Base-by-base conservation (phyloP, 441 rosid genomes). In the Aquilaria agallochum region DNA sequence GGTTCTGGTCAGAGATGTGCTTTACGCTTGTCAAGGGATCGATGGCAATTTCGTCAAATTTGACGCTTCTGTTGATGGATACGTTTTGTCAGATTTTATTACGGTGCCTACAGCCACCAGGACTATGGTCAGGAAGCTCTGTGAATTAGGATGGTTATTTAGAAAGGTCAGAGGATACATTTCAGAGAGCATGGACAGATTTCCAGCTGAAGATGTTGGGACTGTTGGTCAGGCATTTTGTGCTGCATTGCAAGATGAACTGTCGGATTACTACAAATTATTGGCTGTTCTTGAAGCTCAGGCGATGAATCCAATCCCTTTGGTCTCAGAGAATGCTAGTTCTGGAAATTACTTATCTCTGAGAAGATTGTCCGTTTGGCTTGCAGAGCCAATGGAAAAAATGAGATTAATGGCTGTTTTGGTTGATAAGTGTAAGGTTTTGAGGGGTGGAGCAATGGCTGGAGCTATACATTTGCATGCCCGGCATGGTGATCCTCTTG, bases 401-500 rank as follows among this genome's bases (percentile, higher is more conserved):
- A 94, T 90, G 97, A 84, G 97, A 76, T 74, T 93, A 60, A 93
- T 93, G 98, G 98, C 92, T 67, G 87, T 90, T 70, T 76, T 93
- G 87, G 97, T 88, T 66, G 97, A 90, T 69, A 90, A 90, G 55
- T 90, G 97, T 68, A 76, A 80, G 75, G 86, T 83, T 61, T 69
- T 94, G 76, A 89, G 91, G 76, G 98, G 97, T 46, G 98, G 97
- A 53, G 93, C 98, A 9, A 93, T 88, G 97, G 91, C 96, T 52
- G 98, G 96, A 42, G 89, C 97, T 58, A 93, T 93, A 62, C 98
- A 93, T 76, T 73, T 93, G 83, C 97, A 88, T 49, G 98, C 97
- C 27, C 95, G 88, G 60, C 98, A 93, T 11, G 97, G 98, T 53
- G 95, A 93, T 66, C 88, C 89, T 32, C 92, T 88, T 44, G 97